Evolutionary conservation across 176 grass and related monocot genomes (phyloP), one percentile per base, ranked within the genome.

Genomic region (Themeda triandra): DNA sequence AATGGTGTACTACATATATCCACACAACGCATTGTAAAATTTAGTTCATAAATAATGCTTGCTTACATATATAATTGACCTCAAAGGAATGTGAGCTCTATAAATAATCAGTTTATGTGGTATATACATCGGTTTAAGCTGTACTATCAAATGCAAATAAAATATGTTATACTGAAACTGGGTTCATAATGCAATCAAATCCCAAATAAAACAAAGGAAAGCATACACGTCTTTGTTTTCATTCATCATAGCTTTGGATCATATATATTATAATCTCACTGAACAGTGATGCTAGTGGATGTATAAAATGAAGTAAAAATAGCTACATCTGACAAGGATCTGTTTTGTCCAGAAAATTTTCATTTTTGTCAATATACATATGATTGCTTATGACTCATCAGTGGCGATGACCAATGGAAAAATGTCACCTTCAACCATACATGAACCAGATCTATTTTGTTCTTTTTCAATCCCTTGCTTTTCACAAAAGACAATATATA

Each of bases 11-110:
- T 45, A 69, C 24, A 66, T 75, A 76, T 75, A 65, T 35, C 41
- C 8, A 63, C 1, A 25, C 6, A 48, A 8, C 5, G 82, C 24
- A 45, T 66, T 77, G 15, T 40, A 83, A 83, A 78, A 64, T 71
- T 83, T 25, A n/a, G 65, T 83, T 78, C 30, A 23, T 49, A 77
- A 77, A 71, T 71, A 71, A 63, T 71, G 67, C 27, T 33, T 72
- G 59, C 18, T 66, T 84, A 67, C 23, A 62, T 84, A 67, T 10
- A 62, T 62, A 71, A 36, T 44, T 10, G 67, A 33, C 10, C 45
- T 18, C 2, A 36, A 49, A 72, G 28, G 66, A 65, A 35, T 71
- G 31, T 78, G 10, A n/a, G 24, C 3, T 32, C 53, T 54, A 27
- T 78, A 31, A 10, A 27, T 65, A 32, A 21, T 18, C 41, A 41